Base-by-base conservation (phyloP, 1,139 yeast species). In the Blastobotrys proliferans region DNA sequence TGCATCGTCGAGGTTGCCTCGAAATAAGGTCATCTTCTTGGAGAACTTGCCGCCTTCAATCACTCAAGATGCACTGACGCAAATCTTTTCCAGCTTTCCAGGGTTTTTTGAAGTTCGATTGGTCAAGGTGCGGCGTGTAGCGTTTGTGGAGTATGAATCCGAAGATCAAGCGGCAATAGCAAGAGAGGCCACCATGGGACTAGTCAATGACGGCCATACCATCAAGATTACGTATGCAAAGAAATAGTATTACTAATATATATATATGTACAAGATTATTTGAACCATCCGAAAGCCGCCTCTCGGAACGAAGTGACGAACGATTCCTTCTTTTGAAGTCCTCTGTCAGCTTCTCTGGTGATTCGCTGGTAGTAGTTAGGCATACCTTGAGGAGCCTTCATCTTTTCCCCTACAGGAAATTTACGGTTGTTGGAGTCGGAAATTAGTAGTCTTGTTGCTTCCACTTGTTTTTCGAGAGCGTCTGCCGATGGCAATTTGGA, bases 301-400 rank as follows among this genome's bases (percentile, higher is more conserved):
- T 59, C 61, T 37, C 53, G 48, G 41, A 61, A 42, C 10, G 62
- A 61, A 4, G 56, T 50, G 28, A 55, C 44, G 48, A 76, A 63
- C 43, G 83, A 66, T 16, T 77, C 74, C 63, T 86, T 95, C 62
- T 77, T 81, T n/a, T 94, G 92, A 46, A 73, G 71, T 13, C 14
- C 9, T 17, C 22, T 20, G n/a, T 35, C 33, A 40, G 88, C 73
- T 61, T 86, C 95, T 38, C 73, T 70, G 65, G 83, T 57, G 44
- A 88, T 70, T 56, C 94, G 73, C 33, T 71, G 73, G 58, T 88
- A 88, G 59, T 88, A 88, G 39, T 73, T 66, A 2, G 95, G 90
- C 61, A 87, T 85, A 1, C 96, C 95, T 58, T 81, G 80, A 24
- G 97, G 97, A 53, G 66, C 71, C 56, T 77, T 66, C 50, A 88